Evolutionary conservation across 2,329 filamentous ascomycete species (phyloP).

Genomic region (Colletotrichum noveboracense): DNA sequence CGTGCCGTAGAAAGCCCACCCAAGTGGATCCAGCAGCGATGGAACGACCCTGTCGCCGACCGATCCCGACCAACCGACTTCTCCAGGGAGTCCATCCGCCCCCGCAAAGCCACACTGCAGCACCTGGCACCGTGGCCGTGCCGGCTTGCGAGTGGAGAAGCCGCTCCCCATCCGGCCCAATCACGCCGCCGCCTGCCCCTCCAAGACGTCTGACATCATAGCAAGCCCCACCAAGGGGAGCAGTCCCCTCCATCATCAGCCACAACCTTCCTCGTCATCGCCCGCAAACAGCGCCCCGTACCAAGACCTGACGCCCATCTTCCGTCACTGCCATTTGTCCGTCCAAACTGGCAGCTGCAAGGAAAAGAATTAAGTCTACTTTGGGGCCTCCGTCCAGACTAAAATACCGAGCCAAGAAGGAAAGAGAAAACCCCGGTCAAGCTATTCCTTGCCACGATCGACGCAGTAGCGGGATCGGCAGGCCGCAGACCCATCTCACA

Average conservation of each 20-base stretch:
- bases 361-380: background rate
- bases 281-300: constrained; percentile 15
- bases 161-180: background rate
- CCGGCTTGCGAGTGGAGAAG: background rate
- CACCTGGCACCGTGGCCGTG: constrained; percentile 9
- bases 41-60: background rate
- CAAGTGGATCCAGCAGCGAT: background rate
- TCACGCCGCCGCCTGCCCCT: background rate
- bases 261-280: constrained; percentile 19
- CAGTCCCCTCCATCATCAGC: constrained; percentile 4
- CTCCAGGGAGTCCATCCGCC: background rate
- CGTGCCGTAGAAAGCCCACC: background rate
- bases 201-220: constrained; percentile 17
- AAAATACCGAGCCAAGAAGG: background rate
- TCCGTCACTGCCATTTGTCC: background rate
- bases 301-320: constrained; percentile 1
- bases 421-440: background rate
- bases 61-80: background rate
- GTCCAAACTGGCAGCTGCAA: background rate
- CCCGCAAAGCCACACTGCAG: constrained; percentile 13
- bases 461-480: constrained; percentile 16
- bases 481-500: background rate
- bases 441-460: constrained; percentile 11
- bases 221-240: background rate
- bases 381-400: background rate